A percentile compares a stretch with the other conserved stretches of the same genome.
Conservation (phyloP, 164 flowering plant genomes). For the Nelumbo lutea region DNA sequence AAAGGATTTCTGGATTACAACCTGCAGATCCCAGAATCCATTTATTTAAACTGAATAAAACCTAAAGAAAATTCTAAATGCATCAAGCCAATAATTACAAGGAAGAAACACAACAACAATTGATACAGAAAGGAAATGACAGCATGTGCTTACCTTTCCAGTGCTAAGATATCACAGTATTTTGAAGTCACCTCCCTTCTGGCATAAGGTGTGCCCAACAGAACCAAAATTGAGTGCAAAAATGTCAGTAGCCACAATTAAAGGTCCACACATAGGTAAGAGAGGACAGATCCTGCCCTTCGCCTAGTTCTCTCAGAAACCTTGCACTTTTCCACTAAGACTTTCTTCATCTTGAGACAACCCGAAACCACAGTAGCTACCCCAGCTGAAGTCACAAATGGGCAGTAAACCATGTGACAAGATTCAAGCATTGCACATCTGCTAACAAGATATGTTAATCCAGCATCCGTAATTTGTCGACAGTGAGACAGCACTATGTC, state of each 20-base stretch:
- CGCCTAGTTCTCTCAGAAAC: conserved; percentile 71
- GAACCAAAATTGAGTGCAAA: neutral
- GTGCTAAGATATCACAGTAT: neutral
- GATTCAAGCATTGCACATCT: conserved; percentile 57
- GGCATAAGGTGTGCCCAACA: neutral
- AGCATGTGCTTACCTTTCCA: neutral
- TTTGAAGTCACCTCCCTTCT: neutral
- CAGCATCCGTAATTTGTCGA: conserved; percentile 62
- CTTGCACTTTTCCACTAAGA: conserved; percentile 78
- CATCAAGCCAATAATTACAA: neutral
- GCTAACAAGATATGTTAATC: conserved; percentile 60
- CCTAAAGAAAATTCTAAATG: neutral
- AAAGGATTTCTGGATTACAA: neutral
- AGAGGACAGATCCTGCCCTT: conserved; percentile 61
- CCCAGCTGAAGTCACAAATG: conserved; percentile 65
- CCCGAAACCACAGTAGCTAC: conserved; percentile 77
- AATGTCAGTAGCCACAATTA: conserved; percentile 12
- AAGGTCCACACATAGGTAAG: conserved; percentile 73
- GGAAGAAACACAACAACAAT: neutral
- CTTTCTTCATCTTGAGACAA: conserved; percentile 65
- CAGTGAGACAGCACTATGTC: conserved; percentile 80
- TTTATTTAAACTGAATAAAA: neutral
- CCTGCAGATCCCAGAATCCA: neutral
- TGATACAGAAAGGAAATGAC: neutral
- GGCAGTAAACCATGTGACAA: conserved; percentile 89